These are phyloP conservation scores for Magnaporthiopsis rhizophila DNA, from an alignment of 2,329 filamentous ascomycete genomes.

Conservation along the genomic window DNA sequence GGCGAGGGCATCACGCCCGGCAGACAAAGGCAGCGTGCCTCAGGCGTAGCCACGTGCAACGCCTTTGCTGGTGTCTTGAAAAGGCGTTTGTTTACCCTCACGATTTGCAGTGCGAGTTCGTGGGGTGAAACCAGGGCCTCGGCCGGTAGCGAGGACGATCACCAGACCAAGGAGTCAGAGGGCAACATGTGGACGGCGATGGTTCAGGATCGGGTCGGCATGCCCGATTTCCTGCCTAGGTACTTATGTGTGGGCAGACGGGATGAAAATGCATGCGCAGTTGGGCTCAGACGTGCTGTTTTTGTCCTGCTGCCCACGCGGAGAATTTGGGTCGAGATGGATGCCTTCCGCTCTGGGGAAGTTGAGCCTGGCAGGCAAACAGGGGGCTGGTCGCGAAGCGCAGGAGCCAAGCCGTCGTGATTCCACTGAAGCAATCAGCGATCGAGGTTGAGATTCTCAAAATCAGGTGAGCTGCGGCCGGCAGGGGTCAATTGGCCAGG, in stretches of 20 bases:
- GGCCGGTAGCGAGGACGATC: neutral
- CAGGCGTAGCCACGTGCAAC: slow-evolving; percentile 9
- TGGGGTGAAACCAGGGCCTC: slow-evolving; percentile 2
- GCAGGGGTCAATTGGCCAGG: neutral
- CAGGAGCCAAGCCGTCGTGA: slow-evolving; percentile 8
- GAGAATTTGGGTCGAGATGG: slow-evolving; percentile 4
- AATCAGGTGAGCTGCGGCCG: slow-evolving; percentile 17
- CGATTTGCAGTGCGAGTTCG: slow-evolving; percentile 8
- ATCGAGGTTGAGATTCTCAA: slow-evolving; percentile 2
- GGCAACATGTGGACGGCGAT: slow-evolving; percentile 5
- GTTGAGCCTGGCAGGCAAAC: neutral
- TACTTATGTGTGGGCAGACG: slow-evolving; percentile 5
- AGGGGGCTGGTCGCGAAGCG: neutral
- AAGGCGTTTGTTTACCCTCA: slow-evolving; percentile 8
- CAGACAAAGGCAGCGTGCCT: slow-evolving; percentile 9
- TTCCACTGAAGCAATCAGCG: slow-evolving; percentile 7
- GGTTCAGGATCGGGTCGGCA: neutral
- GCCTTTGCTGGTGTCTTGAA: slow-evolving; percentile 5
- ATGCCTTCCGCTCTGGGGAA: neutral
- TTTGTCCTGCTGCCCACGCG: neutral
- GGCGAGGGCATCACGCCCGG: slow-evolving; percentile 14
- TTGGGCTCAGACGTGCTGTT: neutral
- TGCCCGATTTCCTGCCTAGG: neutral
- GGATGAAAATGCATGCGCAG: neutral
- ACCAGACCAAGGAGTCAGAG: slow-evolving; percentile 2